phyloP scores from a whole-genome alignment of 805 yeast species.

The Cyberlindnera xishuangbannaensis region DNA sequence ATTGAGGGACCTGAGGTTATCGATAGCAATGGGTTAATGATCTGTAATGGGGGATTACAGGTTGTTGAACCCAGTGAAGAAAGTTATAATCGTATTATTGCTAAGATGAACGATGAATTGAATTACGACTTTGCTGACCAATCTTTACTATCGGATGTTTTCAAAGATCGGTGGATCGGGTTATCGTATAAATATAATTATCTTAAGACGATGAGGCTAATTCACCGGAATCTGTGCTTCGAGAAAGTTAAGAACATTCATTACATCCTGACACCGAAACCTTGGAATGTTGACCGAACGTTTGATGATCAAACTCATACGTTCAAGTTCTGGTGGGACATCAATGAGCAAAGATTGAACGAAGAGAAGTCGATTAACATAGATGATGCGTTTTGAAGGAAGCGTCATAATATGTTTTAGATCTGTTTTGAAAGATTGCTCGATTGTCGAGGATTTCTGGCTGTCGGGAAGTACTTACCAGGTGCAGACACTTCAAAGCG shows the following conservation, averaged over 20 bases:
- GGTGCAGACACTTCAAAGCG: too few species aligned
- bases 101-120: slow-evolving; percentile 33
- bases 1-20: slow-evolving; percentile 36
- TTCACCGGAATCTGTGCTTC: slow-evolving; percentile 44
- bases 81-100: slow-evolving; percentile 35
- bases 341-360: slow-evolving; percentile 33
- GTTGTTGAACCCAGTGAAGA: slow-evolving; percentile 39
- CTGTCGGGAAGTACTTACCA: too few species aligned
- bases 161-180: slow-evolving; percentile 44
- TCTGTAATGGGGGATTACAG: slow-evolving; percentile 57
- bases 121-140: slow-evolving; percentile 55
- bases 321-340: slow-evolving; percentile 45
- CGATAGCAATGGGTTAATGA: slow-evolving; percentile 34
- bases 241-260: slow-evolving; percentile 49
- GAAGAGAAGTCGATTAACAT: slow-evolving; percentile 11
- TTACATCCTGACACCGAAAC: slow-evolving; percentile 53
- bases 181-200: slow-evolving; percentile 50
- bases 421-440: neutral
- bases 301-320: slow-evolving; percentile 39
- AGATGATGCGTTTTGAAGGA: slow-evolving; percentile 12
- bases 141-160: slow-evolving; percentile 48
- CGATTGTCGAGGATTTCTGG: too few species aligned
- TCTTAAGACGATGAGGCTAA: slow-evolving; percentile 42
- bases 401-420: too few species aligned
- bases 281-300: slow-evolving; percentile 43